phyloP scores from a whole-genome alignment of 164 flowering plant species.

The Stephania yunnanensis region DNA sequence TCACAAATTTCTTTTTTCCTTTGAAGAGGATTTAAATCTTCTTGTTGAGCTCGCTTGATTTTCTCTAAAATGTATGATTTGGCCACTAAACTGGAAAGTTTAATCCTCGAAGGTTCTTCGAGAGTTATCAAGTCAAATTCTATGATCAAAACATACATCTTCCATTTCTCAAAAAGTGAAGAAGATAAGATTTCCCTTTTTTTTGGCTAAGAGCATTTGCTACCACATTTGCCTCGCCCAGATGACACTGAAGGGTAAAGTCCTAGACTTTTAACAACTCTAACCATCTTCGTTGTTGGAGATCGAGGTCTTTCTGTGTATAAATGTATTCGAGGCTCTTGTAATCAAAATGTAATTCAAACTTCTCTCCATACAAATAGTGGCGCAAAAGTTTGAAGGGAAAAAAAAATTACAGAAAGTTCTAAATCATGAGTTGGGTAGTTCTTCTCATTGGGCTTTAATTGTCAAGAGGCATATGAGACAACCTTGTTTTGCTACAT shows the following conservation, averaged over 20 bases:
- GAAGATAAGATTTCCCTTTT: neutral
- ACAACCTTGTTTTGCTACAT: neutral
- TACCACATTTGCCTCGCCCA: neutral
- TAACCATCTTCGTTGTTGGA: neutral
- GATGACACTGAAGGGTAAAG: neutral
- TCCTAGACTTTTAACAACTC: neutral
- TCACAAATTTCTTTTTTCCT: neutral
- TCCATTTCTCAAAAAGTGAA: neutral
- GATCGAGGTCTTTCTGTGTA: neutral
- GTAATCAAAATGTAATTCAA: neutral
- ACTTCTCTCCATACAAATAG: neutral
- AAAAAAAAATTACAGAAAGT: neutral
- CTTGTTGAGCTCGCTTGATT: no score
- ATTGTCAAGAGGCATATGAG: neutral
- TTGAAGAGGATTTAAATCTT: neutral
- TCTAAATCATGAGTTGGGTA: neutral
- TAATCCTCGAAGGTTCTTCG: no score
- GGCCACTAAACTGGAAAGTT: no score
- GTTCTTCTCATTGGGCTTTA: neutral
- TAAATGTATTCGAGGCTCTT: neutral
- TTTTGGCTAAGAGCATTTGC: neutral
- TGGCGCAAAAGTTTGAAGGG: neutral
- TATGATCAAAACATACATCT: neutral
- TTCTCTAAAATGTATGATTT: no score
- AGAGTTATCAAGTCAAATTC: neutral